Conservation (phyloP, 495 filamentous ascomycete species). For the Penicillium lividum region DNA sequence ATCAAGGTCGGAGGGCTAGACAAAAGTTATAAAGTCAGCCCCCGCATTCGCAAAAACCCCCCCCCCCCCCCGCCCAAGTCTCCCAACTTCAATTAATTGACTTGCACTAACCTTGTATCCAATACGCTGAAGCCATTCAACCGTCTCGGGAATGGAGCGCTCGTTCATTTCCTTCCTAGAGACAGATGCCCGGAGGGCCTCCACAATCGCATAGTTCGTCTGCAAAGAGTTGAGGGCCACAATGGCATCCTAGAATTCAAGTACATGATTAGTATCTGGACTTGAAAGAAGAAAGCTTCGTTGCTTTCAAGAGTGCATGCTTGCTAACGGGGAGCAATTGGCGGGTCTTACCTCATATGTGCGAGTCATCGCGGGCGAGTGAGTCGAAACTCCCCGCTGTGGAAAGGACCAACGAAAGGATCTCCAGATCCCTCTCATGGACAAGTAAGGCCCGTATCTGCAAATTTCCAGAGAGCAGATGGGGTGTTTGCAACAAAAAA, state of each 20-base stretch:
- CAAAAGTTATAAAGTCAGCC: conserved; percentile 14
- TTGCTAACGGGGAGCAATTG: not conserved
- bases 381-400: conserved; percentile 34
- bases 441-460: conserved; percentile 23
- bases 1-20: conserved; percentile 72
- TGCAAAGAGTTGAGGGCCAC: conserved; percentile 86
- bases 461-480: conserved; percentile 20
- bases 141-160: conserved; percentile 71
- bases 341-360: conserved; percentile 42
- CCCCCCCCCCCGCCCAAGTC: not conserved
- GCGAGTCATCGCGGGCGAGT: conserved; percentile 40
- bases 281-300: not conserved
- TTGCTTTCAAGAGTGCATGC: not conserved
- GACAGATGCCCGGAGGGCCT: conserved; percentile 62
- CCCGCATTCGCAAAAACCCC: not conserved
- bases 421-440: conserved; percentile 28
- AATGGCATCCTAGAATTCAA: conserved; percentile 64
- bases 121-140: conserved; percentile 71
- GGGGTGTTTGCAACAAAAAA: conserved; percentile 22
- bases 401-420: conserved; percentile 21
- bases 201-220: conserved; percentile 76
- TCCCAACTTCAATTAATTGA: not conserved
- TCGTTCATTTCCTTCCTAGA: conserved; percentile 68
- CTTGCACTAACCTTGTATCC: conserved; percentile 68
- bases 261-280: conserved; percentile 9